Evolutionary conservation across 1,139 yeast genomes (phyloP).

Genomic region (Dujonia santamariae): DNA sequence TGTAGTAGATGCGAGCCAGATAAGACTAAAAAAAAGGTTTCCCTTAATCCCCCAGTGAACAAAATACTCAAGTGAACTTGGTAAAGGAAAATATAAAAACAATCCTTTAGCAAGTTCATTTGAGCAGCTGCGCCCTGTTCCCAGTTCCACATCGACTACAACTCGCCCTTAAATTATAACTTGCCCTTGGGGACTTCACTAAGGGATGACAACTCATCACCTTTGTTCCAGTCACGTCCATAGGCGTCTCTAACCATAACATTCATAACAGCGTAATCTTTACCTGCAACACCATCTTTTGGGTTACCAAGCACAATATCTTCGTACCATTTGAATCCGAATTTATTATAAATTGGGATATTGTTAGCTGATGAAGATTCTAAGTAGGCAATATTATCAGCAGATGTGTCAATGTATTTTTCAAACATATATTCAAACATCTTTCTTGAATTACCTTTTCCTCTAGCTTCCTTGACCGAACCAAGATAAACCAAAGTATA

Average conservation of each 20-base stretch:
- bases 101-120: conserved; percentile 9
- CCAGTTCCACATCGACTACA: conserved; percentile 10
- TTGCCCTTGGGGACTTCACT: too few species aligned
- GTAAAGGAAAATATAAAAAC: conserved; percentile 1
- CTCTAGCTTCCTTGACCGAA: conserved; percentile 55
- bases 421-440: conserved; percentile 56
- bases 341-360: conserved; percentile 55
- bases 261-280: conserved; percentile 54
- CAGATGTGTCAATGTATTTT: conserved; percentile 45
- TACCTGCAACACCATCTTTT: conserved; percentile 34
- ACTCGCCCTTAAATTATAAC: conserved; percentile 9
- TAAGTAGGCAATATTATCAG: conserved; percentile 45
- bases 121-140: conserved; percentile 12
- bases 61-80: conserved; percentile 11
- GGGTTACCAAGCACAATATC: conserved; percentile 50
- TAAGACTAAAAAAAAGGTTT: conserved; percentile 8
- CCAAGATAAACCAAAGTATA: conserved; percentile 66
- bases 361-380: conserved; percentile 52
- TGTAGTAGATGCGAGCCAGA: conserved; percentile 11
- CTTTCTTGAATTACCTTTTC: conserved; percentile 63
- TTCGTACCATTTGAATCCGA: conserved; percentile 51
- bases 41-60: conserved; percentile 12
- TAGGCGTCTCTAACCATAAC: conserved; percentile 52
- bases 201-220: conserved; percentile 15
- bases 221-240: conserved; percentile 38